These are phyloP conservation scores for Kodamaea jinghongensis DNA, from an alignment of 805 yeast species.

Conservation along the genomic window DNA sequence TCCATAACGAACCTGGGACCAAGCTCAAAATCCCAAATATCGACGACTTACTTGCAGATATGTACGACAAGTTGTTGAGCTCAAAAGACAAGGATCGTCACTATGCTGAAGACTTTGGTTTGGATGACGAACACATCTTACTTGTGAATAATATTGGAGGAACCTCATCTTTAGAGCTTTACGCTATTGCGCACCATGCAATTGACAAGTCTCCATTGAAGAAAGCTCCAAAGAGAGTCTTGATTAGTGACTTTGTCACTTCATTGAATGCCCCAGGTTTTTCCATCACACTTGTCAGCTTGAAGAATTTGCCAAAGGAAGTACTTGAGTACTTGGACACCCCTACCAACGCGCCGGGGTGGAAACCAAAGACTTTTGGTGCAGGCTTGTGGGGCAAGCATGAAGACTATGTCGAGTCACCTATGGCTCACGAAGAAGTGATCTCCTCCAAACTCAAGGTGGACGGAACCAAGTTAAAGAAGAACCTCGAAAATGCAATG, in stretches of 20 bases:
- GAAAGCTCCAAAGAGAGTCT: slow-evolving; percentile 65
- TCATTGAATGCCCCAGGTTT: slow-evolving; percentile 92
- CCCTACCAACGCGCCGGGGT: slow-evolving; percentile 78
- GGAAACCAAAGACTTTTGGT: slow-evolving; percentile 52
- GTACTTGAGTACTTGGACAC: slow-evolving; percentile 59
- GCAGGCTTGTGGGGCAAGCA: slow-evolving; percentile 28
- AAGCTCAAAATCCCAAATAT: slow-evolving; percentile 65
- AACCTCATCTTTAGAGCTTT: slow-evolving; percentile 74
- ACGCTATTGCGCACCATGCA: slow-evolving; percentile 66
- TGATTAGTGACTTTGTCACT: slow-evolving; percentile 80
- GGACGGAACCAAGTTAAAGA: slow-evolving; percentile 46
- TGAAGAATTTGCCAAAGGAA: slow-evolving; percentile 44
- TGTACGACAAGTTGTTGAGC: slow-evolving; percentile 63
- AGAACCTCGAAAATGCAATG: slow-evolving; percentile 46
- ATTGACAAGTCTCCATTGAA: slow-evolving; percentile 48
- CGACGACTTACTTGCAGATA: slow-evolving; percentile 51
- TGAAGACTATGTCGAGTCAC: slow-evolving; percentile 25
- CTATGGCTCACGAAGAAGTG: slow-evolving; percentile 22
- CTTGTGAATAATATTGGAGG: slow-evolving; percentile 89
- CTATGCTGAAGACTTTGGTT: slow-evolving; percentile 61
- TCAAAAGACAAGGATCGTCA: slow-evolving; percentile 71
- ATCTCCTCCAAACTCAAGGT: slow-evolving; percentile 28
- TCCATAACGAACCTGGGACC: slow-evolving; percentile 92
- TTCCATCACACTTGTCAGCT: slow-evolving; percentile 76
- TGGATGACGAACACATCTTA: slow-evolving; percentile 62